Evolutionary conservation across 1,284 basidiomycete species (phyloP).

Genomic region (Cutaneotrichosporon sp.): DNA sequence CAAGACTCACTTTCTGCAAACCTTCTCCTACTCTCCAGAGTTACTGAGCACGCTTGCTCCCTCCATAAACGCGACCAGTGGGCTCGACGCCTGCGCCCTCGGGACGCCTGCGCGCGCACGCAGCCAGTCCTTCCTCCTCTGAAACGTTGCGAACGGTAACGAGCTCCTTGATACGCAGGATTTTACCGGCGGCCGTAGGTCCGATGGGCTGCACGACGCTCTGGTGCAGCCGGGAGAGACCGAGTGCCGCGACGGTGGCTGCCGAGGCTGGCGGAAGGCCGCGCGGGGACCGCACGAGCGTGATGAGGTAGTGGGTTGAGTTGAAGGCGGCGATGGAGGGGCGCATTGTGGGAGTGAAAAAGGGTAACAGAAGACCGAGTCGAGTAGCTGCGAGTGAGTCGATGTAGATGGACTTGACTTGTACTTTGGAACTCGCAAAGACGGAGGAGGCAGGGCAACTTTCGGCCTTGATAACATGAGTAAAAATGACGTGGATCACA

Average conservation of each 20-base stretch:
- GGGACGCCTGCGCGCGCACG: constrained; percentile 31
- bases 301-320: constrained; percentile 55
- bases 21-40: neutral
- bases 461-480: neutral
- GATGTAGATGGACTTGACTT: neutral
- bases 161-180: constrained; percentile 58
- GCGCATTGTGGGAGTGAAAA: constrained; percentile 18
- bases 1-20: neutral
- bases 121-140: constrained; percentile 34
- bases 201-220: constrained; percentile 54
- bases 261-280: constrained; percentile 53
- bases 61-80: constrained; percentile 5
- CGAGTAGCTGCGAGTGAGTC: neutral
- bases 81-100: constrained; percentile 46
- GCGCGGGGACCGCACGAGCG: constrained; percentile 56
- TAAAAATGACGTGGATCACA: neutral
- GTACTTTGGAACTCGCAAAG: neutral
- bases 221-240: constrained; percentile 54
- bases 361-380: neutral
- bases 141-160: constrained; percentile 57
- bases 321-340: constrained; percentile 16
- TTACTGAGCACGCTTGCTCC: neutral
- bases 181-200: constrained; percentile 53
- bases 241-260: constrained; percentile 54
- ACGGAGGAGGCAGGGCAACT: neutral